Evolutionary conservation across 176 grass and related monocot species (phyloP).

Genomic region (Sorghum bicolor): DNA sequence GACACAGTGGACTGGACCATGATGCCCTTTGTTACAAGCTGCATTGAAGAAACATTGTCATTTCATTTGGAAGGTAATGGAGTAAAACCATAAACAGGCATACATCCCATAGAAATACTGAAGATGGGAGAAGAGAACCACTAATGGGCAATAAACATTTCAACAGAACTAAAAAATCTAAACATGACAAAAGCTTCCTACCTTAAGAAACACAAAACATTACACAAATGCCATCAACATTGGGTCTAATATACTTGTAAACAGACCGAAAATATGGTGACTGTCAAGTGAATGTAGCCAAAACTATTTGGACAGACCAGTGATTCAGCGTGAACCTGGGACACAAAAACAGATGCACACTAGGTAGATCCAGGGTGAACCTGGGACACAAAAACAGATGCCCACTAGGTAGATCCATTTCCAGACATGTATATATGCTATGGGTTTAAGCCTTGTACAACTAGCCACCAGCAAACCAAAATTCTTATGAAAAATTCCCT

Average conservation of each 20-base stretch:
- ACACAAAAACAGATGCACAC: not conserved
- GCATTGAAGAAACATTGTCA: not conserved
- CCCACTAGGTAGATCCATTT: not conserved
- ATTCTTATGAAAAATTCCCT: not conserved
- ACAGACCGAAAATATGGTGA: not conserved
- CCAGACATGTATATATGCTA: not conserved
- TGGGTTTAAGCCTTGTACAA: not conserved
- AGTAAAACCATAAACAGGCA: not conserved
- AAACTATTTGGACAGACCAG: not conserved
- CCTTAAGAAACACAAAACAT: not conserved
- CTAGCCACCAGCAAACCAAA: not conserved
- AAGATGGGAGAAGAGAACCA: not conserved
- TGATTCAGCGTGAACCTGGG: not conserved
- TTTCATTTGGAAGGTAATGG: not conserved
- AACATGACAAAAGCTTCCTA: not conserved
- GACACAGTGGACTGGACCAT: slow-evolving; percentile 94
- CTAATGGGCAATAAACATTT: not conserved
- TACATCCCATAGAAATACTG: not conserved
- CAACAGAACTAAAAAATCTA: not conserved
- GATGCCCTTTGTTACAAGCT: slow-evolving; percentile 98
- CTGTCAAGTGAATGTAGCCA: not conserved
- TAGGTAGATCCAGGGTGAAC: too few species aligned
- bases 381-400: not conserved
- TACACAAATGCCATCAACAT: not conserved
- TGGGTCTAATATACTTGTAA: not conserved